A percentile compares a stretch with the other conserved stretches of the same genome.
phyloP scores from a whole-genome alignment of 805 yeast genomes.

The Ogataea trehaloabstinens region DNA sequence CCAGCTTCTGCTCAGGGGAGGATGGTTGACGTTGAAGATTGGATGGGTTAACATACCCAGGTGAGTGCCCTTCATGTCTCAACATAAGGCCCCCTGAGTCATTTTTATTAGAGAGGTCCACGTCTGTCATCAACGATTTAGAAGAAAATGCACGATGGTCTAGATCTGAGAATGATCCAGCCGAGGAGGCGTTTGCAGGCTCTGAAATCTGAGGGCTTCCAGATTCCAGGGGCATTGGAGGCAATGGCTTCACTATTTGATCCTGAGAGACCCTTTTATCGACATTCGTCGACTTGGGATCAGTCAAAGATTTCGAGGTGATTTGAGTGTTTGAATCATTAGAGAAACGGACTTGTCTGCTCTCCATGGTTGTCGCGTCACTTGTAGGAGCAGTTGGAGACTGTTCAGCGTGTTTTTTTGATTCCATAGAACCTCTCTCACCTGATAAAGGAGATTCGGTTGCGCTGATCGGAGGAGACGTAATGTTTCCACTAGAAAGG shows the following conservation, averaged over 20 bases:
- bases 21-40: neutral
- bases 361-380: slow-evolving; percentile 1
- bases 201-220: no score
- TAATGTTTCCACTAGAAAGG: no score
- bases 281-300: no score
- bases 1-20: slow-evolving; percentile 60
- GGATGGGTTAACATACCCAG: slow-evolving; percentile 1
- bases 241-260: slow-evolving; percentile 1
- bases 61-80: no score
- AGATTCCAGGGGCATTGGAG: slow-evolving; percentile 2
- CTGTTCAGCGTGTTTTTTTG: neutral
- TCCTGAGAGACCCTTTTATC: no score
- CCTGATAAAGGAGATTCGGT: neutral
- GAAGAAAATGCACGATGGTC: neutral
- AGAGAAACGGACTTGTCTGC: neutral
- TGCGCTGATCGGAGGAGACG: slow-evolving; percentile 1
- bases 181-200: no score
- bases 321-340: neutral
- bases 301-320: no score
- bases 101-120: no score
- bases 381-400: slow-evolving; percentile 1
- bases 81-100: no score
- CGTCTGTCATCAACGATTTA: no score
- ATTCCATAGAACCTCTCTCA: neutral
- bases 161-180: no score